Evolutionary conservation across 2,329 filamentous ascomycete genomes (phyloP), one percentile per base, ranked within the genome.

Genomic region (Chaetomiaceae sp.): DNA sequence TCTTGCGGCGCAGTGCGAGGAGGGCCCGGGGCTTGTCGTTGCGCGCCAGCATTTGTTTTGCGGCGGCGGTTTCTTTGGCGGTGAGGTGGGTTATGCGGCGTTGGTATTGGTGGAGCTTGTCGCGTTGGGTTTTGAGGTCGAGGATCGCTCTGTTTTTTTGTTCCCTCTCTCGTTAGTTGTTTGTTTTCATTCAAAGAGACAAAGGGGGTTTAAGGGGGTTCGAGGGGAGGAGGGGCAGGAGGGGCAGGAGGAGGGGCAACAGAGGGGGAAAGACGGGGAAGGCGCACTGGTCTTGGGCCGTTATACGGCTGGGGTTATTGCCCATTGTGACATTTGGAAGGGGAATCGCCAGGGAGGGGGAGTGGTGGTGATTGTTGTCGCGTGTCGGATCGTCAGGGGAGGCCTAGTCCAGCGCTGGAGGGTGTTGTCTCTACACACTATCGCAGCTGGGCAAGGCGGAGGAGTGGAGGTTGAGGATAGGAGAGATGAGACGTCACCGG

Each of bases 21-120:
- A 96, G 79, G 1, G 93, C 93, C 56, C 84, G 83, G 60, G 79
- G 73, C 70, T 89, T 91, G 72, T 96, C 87, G 63, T 87, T 85
- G 54, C 81, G 78, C 16, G 83, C 82, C 17, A 97, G 78, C 72
- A 95, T 91, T 73, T 89, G 79, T 59, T 82, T 83, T 19, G 93
- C 92, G 51, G 96, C 86, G 40, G 84, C 86, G 43, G 87, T 96
- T 72, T 99, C 92, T 58, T 86, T 86, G 65, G 85, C 81, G 6
- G 92, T 96, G 33, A 99, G 82, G 45, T 88, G 77, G 31, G 84
- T 86, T 65, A 99, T 93, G 63, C 88, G 87, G 64, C 87, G 86
- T 70, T 96, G 92, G 74, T 97, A 97, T 68, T 95, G 90, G 65
- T 95, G 91, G 3, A 99, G 85, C 70, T 90, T 95, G 76, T 99